phyloP scores from a whole-genome alignment of 768 basidiomycete species.

The Amanita jacksonii region DNA sequence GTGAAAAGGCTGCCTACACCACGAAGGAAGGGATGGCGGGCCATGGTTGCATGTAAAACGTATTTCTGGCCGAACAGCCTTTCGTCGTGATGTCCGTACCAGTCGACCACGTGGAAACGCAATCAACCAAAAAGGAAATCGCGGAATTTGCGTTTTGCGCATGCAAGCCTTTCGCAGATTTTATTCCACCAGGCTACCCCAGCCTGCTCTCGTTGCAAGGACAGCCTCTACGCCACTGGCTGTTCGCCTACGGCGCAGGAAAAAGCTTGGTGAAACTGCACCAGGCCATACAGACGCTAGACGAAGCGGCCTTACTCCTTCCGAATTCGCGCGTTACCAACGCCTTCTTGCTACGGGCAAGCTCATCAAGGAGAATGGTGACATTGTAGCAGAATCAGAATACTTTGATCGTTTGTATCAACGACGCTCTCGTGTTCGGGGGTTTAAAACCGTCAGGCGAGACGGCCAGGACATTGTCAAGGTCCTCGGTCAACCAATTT shows the following conservation, averaged over 20 bases:
- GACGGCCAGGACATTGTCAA: conserved; percentile 33
- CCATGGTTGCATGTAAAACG: conserved; percentile 24
- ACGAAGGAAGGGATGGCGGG: conserved; percentile 36
- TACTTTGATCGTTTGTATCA: conserved; percentile 51
- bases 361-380: conserved; percentile 26
- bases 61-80: no score
- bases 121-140: conserved; percentile 4
- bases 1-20: conserved; percentile 43
- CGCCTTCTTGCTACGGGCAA: conserved; percentile 47
- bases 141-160: conserved; percentile 9
- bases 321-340: conserved; percentile 52
- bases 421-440: conserved; percentile 58
- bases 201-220: conserved; percentile 42
- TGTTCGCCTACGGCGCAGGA: conserved; percentile 59
- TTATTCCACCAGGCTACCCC: conserved; percentile 31
- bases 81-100: no score
- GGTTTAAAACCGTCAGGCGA: conserved; percentile 36
- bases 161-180: conserved; percentile 28
- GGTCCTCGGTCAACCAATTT: conserved; percentile 74
- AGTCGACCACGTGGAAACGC: not conserved
- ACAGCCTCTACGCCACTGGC: conserved; percentile 66
- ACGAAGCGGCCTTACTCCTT: conserved; percentile 51
- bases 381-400: conserved; percentile 38
- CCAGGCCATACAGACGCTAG: conserved; percentile 36
- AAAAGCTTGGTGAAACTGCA: conserved; percentile 29